phyloP scores from a whole-genome alignment of 148 eudicot species.

The Amaranthus cruentus region DNA sequence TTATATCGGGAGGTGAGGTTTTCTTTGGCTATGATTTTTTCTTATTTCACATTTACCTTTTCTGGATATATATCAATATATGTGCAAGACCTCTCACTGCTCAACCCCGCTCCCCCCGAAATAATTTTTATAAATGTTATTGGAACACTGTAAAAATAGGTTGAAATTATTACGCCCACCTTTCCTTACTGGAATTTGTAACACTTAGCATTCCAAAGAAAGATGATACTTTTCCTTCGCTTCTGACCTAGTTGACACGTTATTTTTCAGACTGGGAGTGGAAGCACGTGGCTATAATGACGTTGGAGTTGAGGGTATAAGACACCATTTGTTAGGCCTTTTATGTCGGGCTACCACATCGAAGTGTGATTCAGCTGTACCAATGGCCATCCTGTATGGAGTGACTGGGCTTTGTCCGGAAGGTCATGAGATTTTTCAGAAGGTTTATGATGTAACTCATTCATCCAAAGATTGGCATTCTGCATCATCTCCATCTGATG shows the following conservation, averaged over 20 bases:
- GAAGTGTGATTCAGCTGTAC: constrained; percentile 10
- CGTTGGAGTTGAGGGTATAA: constrained; percentile 41
- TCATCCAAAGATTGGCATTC: constrained; percentile 7
- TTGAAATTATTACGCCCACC: no score
- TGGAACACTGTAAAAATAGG: no score
- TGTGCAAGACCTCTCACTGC: no score
- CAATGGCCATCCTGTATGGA: constrained; percentile 18
- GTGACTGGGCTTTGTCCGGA: constrained; percentile 25
- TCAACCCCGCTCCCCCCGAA: background rate
- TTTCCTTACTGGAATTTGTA: no score
- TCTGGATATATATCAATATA: background rate
- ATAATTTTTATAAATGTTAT: no score
- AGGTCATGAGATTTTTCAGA: constrained; percentile 15
- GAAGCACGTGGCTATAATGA: constrained; percentile 51
- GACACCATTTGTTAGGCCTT: constrained; percentile 29
- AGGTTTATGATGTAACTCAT: constrained; percentile 1
- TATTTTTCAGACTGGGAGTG: constrained; percentile 47
- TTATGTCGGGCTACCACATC: constrained; percentile 22
- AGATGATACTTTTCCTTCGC: no score
- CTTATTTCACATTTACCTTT: background rate
- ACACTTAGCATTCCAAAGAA: no score
- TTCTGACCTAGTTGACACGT: background rate
- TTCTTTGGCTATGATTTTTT: background rate
- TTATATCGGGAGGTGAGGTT: constrained; percentile 61
- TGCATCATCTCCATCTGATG: constrained; percentile 8